Base-by-base conservation (phyloP, 306 rosid species). In the Myrica gale region DNA sequence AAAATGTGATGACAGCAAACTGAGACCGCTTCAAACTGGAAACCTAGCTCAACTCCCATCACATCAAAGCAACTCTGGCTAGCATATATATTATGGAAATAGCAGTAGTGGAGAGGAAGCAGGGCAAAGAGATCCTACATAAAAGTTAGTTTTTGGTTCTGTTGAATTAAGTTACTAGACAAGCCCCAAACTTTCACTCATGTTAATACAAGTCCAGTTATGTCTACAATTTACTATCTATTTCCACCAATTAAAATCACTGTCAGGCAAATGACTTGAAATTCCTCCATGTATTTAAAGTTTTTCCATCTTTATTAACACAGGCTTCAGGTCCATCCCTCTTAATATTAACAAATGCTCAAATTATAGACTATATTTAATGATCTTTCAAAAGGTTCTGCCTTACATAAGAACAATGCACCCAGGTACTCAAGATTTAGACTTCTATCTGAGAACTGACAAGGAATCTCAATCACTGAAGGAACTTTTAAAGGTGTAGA, bases 401-500 rank as follows among this genome's bases (percentile, higher is more conserved):
- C 42, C 50, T 66, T 19, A 65, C 32, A 16, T 42, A 66, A 66
- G 44, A 61, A 13, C 44, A 61, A 8, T 61, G 19, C 50, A 41
- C 42, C 20, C 10, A 1, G 26, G 41, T 6, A 41, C 26, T 17
- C 15, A n/a, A 66, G 50, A 42, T n/a, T 41, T 66, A 66, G 70
- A 65, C 70, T 66, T 7, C 47, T 39, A 66, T 17, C 15, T 16
- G 48, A 21, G 15, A 20, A 17, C 48, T 42, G 16, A 10, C 19
- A n/a, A n/a, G 17, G 47, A 66, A 66, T 41, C 12, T 66, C 12
- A 66, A 17, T 19, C 7, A 9, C 20, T 8, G 60, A 7, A 48
- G 23, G 62, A 7, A 20, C 5, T 57, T 26, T n/a, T 56, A 63
- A 76, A 71, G 46, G 80, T 41, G 46, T 66, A 67, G 79, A 78